Evolutionary conservation across 345 rosid genomes (phyloP).

Genomic region (Citrus mangshanensis): DNA sequence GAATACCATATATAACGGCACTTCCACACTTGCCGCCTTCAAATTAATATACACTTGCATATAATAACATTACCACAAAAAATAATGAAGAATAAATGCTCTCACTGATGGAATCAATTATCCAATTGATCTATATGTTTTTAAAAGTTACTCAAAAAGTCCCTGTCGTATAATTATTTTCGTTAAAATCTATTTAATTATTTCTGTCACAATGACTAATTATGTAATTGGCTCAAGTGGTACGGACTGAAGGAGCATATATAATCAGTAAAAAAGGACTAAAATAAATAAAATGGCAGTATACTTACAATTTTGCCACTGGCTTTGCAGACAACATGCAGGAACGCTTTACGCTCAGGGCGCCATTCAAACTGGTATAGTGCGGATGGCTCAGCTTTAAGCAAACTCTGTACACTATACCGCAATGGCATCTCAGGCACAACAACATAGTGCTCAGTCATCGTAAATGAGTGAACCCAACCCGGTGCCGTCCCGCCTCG

Average conservation of each 20-base stretch:
- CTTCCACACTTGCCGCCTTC: conserved; percentile 96
- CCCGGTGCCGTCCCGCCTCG: conserved; percentile 83
- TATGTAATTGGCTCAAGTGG: too few relatives aligned
- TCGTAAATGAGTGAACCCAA: conserved; percentile 96
- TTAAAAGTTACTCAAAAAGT: too few relatives aligned
- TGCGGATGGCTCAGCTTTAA: conserved; percentile 91
- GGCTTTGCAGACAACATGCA: conserved; percentile 83
- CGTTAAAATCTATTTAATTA: too few relatives aligned
- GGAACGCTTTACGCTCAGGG: conserved; percentile 62
- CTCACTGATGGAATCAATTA: too few relatives aligned
- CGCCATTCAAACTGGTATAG: conserved; percentile 92
- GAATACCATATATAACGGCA: conserved; percentile 77
- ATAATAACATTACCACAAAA: too few relatives aligned
- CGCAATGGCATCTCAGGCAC: conserved; percentile 94
- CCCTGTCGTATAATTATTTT: too few relatives aligned
- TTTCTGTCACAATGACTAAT: too few relatives aligned
- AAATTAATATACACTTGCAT: neutral
- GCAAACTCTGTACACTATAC: conserved; percentile 68
- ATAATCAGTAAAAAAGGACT: too few relatives aligned
- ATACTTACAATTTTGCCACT: conserved; percentile 77
- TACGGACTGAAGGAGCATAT: too few relatives aligned
- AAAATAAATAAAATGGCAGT: neutral
- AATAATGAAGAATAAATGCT: too few relatives aligned
- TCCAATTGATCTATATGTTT: too few relatives aligned
- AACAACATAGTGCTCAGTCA: conserved; percentile 72